Evolutionary conservation across 2,329 filamentous ascomycete species (phyloP), one percentile per base, ranked within the genome.

Genomic region (Microcera coccophila): DNA sequence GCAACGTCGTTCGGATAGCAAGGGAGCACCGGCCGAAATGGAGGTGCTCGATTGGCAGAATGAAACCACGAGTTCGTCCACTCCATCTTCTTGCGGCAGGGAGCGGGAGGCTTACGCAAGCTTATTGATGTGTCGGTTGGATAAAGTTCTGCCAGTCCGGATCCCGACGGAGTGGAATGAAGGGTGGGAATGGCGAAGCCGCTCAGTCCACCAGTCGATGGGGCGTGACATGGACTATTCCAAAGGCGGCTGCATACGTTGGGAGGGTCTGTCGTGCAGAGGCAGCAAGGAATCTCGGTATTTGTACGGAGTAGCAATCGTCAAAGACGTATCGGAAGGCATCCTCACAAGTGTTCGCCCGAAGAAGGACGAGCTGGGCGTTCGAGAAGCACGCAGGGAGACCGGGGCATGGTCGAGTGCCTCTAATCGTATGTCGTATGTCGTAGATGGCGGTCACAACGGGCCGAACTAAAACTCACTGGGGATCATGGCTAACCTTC

Each of bases 141-240:
- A 32, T n/a, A 32, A 32, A 15, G 11, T 9, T 16, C 11, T 5
- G n/a, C n/a, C 47, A 43, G 48, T 48, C 54, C 54, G 49, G 44
- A 48, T 53, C 54, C 41, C 49, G 36, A 44, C 24, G 51, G 44
- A 42, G 50, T 47, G 49, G 49, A 48, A 43, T 44, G 41, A 45
- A 31, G 31, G 18, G 32, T 16, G 17, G 16, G 36, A 34, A 20
- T 26, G 46, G 46, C 5, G 24, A 34, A n/a, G 21, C 32, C 22
- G 21, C 36, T 24, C 22, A 22, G 4, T 37, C 21, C n/a, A n/a
- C 24, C 39, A 39, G 37, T 40, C 8, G 33, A 8, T 20, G 10
- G 20, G 5, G 18, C 18, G 18, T 20, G 5, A 19, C 20, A 10
- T 33, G 16, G 33, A 35, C 33, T n/a, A 14, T 16, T 14, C 15